Base-by-base conservation (phyloP, 257 asterid genomes). In the Solanum sparsipilum region DNA sequence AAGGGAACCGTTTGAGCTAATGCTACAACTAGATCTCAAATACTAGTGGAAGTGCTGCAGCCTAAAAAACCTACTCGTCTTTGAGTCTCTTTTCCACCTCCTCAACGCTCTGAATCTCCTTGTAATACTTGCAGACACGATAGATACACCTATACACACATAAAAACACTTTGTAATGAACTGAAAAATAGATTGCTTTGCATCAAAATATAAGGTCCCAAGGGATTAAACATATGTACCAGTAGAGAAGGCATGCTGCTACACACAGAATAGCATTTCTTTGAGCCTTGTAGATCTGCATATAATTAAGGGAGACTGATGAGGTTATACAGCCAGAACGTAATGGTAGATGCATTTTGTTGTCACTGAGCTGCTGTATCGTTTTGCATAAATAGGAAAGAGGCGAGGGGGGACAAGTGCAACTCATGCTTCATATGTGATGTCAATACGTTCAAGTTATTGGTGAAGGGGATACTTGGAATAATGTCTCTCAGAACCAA, bases 11-110 rank as follows among this genome's bases (percentile, higher is more conserved):
- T 52, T 82, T 82, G 20, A 82, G 86, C 86, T 82, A 48, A 48
- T 65, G 44, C 86, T 82, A 48, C 86, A 82, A 29, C 71, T 82
- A 48, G 11, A 82, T 81, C 70, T 82, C 44, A 31, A 82, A 31
- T 48, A 48, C 44, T 32, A 82, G 70, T 48, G 76, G 58, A 84
- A 82, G 44, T 9, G 21, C 70, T 5, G 86, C 65, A 82, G 44
- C 86, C 44, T 48, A 48, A 68, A 46, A 86, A 87, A 84, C 36
- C 91, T 96, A 96, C 90, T 92, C 89, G 23, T 95, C 97, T 88
- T 96, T 96, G 95, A 90, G 92, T 95, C 98, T 94, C 97, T 95
- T 95, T 92, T 95, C 99, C 65, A 89, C 87, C 92, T 93, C 96
- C 89, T 96, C 98, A 93, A 93, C 67, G 90, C 91, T 92, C 84